Evolutionary conservation across 2,329 filamentous ascomycete species (phyloP).

Genomic region (Metarhizium sp.): DNA sequence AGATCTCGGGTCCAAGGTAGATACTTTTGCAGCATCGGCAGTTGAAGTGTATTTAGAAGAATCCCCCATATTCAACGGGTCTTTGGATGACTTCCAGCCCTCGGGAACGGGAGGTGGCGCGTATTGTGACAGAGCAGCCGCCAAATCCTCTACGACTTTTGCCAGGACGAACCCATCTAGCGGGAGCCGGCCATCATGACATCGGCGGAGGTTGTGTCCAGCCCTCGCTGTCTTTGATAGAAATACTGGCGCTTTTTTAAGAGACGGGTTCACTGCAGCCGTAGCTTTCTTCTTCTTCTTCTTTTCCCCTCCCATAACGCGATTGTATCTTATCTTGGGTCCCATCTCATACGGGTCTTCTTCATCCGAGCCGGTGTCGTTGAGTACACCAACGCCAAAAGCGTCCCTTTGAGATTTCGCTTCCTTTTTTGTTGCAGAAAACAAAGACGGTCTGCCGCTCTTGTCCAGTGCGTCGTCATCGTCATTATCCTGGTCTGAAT

Average conservation of each 20-base stretch:
- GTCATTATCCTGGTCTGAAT: slow-evolving; percentile 37
- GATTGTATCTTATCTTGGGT: slow-evolving; percentile 81
- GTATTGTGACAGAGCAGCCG: slow-evolving; percentile 31
- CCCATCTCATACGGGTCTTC: slow-evolving; percentile 92
- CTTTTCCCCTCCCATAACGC: slow-evolving; percentile 71
- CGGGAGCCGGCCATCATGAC: slow-evolving; percentile 73
- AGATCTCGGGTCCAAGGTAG: slow-evolving; percentile 63
- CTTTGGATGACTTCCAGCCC: slow-evolving; percentile 62
- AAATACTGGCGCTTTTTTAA: slow-evolving; percentile 63
- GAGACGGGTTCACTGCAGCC: slow-evolving; percentile 51
- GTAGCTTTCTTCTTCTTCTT: slow-evolving; percentile 55
- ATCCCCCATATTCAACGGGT: slow-evolving; percentile 7
- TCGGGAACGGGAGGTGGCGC: slow-evolving; percentile 58
- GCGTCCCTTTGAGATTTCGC: slow-evolving; percentile 46
- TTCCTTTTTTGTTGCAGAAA: slow-evolving; percentile 37
- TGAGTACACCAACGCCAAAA: slow-evolving; percentile 81
- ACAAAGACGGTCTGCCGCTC: slow-evolving; percentile 8
- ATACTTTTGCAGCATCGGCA: slow-evolving; percentile 68
- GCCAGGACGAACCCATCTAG: slow-evolving; percentile 73
- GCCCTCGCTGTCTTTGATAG: slow-evolving; percentile 46
- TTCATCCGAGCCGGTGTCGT: slow-evolving; percentile 90
- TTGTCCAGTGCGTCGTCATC: slow-evolving; percentile 12
- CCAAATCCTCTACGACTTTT: slow-evolving; percentile 32
- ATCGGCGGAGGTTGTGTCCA: slow-evolving; percentile 41
- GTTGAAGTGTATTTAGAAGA: slow-evolving; percentile 48